These are phyloP conservation scores for Monosporozyma yasuniensis DNA, from an alignment of 805 yeast species.

Conservation along the genomic window DNA sequence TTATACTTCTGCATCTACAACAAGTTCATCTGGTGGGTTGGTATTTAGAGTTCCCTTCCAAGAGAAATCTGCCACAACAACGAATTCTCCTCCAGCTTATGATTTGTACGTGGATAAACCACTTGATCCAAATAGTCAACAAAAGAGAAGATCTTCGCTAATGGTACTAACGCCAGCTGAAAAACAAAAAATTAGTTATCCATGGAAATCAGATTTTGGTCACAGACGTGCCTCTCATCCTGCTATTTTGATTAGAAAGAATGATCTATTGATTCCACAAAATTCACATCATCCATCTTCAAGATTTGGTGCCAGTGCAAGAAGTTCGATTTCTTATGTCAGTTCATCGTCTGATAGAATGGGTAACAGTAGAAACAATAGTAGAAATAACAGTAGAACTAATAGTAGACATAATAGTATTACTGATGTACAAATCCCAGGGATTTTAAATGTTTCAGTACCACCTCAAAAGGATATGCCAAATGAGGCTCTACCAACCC, in stretches of 20 bases:
- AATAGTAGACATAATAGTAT: conserved; percentile 10
- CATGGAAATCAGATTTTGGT: not conserved
- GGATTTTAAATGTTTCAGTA: conserved; percentile 25
- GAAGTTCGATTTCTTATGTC: conserved; percentile 22
- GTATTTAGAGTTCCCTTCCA: conserved; percentile 64
- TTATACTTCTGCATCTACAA: conserved; percentile 15
- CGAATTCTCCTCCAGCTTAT: not conserved
- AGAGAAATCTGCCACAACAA: conserved; percentile 27
- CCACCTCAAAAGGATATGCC: conserved; percentile 57
- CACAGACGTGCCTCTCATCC: conserved; percentile 13
- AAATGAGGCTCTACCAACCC: conserved; percentile 40
- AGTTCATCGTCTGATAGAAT: conserved; percentile 24
- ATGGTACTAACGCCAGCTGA: conserved; percentile 8
- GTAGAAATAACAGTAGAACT: conserved; percentile 15
- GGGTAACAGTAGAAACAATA: conserved; percentile 18
- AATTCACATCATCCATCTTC: not conserved
- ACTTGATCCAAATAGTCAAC: not conserved
- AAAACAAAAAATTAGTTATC: not conserved
- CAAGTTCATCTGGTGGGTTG: conserved; percentile 30
- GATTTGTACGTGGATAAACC: not conserved
- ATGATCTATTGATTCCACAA: not conserved
- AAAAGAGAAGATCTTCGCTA: conserved; percentile 18
- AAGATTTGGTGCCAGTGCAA: conserved; percentile 3
- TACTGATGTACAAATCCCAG: conserved; percentile 8
- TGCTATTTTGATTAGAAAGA: not conserved